Conservation (phyloP, 1,284 basidiomycete species). For the Gymnopus androsaceus region DNA sequence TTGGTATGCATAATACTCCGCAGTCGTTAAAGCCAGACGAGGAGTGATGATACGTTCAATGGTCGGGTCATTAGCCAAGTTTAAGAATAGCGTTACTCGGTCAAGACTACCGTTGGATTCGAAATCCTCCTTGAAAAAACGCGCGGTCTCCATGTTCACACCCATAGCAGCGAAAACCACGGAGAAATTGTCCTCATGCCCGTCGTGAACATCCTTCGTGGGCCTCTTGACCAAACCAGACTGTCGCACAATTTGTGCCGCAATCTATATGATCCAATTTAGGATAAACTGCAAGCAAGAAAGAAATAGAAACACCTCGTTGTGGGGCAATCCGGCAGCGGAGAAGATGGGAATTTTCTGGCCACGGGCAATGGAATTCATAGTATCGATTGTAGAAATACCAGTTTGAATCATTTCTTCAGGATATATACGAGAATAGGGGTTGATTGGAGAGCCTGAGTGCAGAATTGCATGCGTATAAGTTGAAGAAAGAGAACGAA, state of each 20-base stretch:
- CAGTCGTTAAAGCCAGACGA: conserved; percentile 95
- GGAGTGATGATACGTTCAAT: conserved; percentile 99
- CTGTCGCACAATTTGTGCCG: conserved; percentile 99
- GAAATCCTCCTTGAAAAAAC: conserved; percentile 99
- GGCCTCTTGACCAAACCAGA: conserved; percentile 95
- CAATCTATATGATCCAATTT: conserved; percentile 64
- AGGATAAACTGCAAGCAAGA: conserved; percentile 15
- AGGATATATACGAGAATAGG: conserved; percentile 98
- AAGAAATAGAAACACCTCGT: conserved; percentile 68
- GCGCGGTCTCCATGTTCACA: conserved; percentile 99
- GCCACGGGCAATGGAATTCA: conserved; percentile 99
- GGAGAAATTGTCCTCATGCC: conserved; percentile 99
- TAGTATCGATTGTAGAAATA: conserved; percentile 97
- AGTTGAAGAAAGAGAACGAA: conserved; percentile 9
- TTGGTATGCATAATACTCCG: conserved; percentile 99
- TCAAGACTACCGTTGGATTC: conserved; percentile 98
- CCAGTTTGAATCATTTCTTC: conserved; percentile 99
- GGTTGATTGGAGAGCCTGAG: conserved; percentile 96
- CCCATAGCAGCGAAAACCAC: conserved; percentile 99
- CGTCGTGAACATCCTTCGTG: conserved; percentile 96
- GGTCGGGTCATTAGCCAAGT: conserved; percentile 99
- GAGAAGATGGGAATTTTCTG: conserved; percentile 99
- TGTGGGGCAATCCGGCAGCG: conserved; percentile 97
- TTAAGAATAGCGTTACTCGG: conserved; percentile 98
- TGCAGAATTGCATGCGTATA: conserved; percentile 18